Evolutionary conservation across 192 early-diverging fungal species (phyloP).

Genomic region (Backusella tarrabulga): DNA sequence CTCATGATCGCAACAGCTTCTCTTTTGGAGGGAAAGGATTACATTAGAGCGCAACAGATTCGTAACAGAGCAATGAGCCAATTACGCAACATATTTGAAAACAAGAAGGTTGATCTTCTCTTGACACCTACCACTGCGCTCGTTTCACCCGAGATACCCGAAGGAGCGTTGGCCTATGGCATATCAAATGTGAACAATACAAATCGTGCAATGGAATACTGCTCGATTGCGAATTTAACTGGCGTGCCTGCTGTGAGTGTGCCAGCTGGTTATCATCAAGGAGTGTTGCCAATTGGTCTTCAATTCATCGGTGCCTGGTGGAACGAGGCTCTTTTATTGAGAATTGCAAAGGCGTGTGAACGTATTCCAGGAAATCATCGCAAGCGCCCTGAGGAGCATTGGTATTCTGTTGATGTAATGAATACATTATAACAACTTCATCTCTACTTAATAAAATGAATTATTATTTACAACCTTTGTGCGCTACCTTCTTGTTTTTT

Average conservation of each 20-base stretch:
- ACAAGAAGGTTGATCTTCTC: slow-evolving; percentile 55
- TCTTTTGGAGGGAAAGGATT: slow-evolving; percentile 43
- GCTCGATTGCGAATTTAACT: slow-evolving; percentile 60
- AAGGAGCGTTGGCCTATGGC: slow-evolving; percentile 43
- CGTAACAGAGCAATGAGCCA: slow-evolving; percentile 55
- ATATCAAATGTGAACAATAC: slow-evolving; percentile 52
- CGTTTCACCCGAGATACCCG: slow-evolving; percentile 51
- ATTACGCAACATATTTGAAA: slow-evolving; percentile 45
- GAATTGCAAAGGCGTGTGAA: slow-evolving; percentile 58
- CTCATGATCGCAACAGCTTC: slow-evolving; percentile 35
- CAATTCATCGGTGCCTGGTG: slow-evolving; percentile 73
- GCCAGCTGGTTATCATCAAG: slow-evolving; percentile 56
- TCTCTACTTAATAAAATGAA: too few species aligned
- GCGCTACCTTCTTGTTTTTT: too few species aligned
- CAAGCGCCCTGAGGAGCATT: slow-evolving; percentile 26
- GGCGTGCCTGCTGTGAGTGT: slow-evolving; percentile 65
- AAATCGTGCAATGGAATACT: slow-evolving; percentile 56
- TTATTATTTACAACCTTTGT: too few species aligned
- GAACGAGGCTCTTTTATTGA: slow-evolving; percentile 60
- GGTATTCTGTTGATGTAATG: not conserved
- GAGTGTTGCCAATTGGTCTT: slow-evolving; percentile 60
- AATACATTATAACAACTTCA: not conserved
- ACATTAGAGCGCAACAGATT: slow-evolving; percentile 50
- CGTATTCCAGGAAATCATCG: slow-evolving; percentile 35
- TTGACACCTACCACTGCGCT: slow-evolving; percentile 61